phyloP scores from a whole-genome alignment of 495 filamentous ascomycete genomes.

The Thermothielavioides terrestris region DNA sequence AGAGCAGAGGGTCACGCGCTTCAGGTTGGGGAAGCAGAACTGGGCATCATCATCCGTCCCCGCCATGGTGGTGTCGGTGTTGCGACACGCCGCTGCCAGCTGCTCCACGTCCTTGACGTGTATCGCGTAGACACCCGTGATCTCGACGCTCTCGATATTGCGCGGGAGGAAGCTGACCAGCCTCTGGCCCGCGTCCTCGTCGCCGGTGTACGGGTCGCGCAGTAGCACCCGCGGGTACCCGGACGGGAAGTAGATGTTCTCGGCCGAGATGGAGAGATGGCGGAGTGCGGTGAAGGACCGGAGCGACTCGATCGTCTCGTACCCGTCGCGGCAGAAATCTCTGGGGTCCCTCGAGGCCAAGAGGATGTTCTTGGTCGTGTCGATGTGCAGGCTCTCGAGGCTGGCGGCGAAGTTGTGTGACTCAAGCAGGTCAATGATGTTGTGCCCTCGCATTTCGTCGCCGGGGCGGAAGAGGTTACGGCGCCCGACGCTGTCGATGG shows the following conservation, averaged over 20 bases:
- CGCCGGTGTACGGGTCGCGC: not conserved
- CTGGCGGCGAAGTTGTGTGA: not conserved
- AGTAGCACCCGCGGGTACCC: not conserved
- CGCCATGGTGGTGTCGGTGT: not conserved
- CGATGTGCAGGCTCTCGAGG: not conserved
- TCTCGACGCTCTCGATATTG: not conserved
- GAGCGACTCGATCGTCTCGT: not conserved
- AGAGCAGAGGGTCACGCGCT: too few species aligned
- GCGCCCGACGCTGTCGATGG: not conserved
- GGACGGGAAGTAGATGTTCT: slow-evolving; percentile 1
- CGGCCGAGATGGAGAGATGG: not conserved
- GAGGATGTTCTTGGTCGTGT: not conserved
- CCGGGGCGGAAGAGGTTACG: not conserved
- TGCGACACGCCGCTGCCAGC: not conserved
- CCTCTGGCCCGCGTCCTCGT: not conserved
- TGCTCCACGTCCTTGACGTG: not conserved
- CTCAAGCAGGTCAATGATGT: not conserved
- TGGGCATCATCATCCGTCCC: not conserved
- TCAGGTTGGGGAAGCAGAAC: not conserved
- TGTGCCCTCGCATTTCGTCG: not conserved
- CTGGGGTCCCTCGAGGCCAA: not conserved
- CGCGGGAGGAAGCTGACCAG: not conserved
- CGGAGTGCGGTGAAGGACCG: not conserved
- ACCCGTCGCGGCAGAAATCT: not conserved
- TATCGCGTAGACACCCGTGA: not conserved